phyloP scores from a whole-genome alignment of 2,329 filamentous ascomycete species.

The Fusarium sp. region DNA sequence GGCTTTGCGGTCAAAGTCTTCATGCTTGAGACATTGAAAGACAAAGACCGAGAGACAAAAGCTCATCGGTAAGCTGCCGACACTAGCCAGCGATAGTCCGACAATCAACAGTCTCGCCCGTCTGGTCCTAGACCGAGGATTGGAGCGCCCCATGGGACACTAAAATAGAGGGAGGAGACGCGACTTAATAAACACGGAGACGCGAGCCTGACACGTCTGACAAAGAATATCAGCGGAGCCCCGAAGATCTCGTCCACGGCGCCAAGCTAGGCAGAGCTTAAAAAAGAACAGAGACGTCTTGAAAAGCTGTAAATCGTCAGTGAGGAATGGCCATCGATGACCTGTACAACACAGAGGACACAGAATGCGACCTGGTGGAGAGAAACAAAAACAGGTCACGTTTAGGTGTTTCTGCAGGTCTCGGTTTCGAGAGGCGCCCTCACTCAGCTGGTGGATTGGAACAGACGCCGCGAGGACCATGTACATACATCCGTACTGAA shows the following conservation, averaged over 20 bases:
- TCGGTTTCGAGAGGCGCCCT: slow-evolving; percentile 44
- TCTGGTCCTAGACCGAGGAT: slow-evolving; percentile 13
- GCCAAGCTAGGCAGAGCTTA: slow-evolving; percentile 2
- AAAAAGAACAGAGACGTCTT: slow-evolving; percentile 20
- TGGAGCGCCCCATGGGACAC: slow-evolving; percentile 8
- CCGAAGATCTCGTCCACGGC: not conserved
- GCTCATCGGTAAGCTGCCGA: not conserved
- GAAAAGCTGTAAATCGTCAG: not conserved
- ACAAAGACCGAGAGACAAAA: not conserved
- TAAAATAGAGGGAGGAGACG: slow-evolving; percentile 19
- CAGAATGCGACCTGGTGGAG: slow-evolving; percentile 32
- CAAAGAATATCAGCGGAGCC: not conserved
- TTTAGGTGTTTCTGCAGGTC: slow-evolving; percentile 30
- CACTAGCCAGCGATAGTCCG: not conserved
- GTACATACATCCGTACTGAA: slow-evolving; percentile 8
- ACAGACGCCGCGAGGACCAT: slow-evolving; percentile 26
- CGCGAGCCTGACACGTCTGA: slow-evolving; percentile 26
- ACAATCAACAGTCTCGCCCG: not conserved
- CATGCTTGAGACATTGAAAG: not conserved
- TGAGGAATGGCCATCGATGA: slow-evolving; percentile 31
- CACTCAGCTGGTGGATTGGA: slow-evolving; percentile 15
- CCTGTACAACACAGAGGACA: slow-evolving; percentile 3
- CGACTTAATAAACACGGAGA: slow-evolving; percentile 19
- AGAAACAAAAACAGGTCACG: not conserved
- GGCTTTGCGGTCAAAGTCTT: not conserved